Base-by-base conservation (phyloP, 2,329 filamentous ascomycete species). In the Albophoma yamanashiensis region DNA sequence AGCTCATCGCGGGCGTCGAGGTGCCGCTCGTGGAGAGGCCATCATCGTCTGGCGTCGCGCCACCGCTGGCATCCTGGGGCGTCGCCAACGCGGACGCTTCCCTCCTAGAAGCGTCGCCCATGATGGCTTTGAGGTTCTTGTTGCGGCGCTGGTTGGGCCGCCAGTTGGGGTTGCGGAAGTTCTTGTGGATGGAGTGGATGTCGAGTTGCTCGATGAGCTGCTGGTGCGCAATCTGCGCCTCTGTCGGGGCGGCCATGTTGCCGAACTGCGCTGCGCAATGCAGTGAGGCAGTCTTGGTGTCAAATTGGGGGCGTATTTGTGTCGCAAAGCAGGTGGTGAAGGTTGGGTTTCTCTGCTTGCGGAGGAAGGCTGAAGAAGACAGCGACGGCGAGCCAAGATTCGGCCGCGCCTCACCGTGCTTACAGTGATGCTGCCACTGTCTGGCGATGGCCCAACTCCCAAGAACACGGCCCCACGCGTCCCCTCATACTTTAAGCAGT, bases 71-170 rank as follows among this genome's bases (percentile, higher is more conserved):
- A 72, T 91, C 89, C 71, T 90, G 88, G 0, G 91, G 82, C 1
- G 84, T 96, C 20, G 89, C 91, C 69, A 92, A 81, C 42, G 90
- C 82, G 4, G 92, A 96, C n/a, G 91, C 91, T 78, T 97, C 93
- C 70, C 89, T 91, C 67, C 91, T 88, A 27, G 89, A 85, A 15
- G 89, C 90, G 69, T 99, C 94, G 62, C 91, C 89, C 62, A 99
- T 82, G 63, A 99, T 94, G 68, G 96, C 91, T 76, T 97, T 97
- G 75, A 97, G 88, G 75, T 96, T 97, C 80, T 99, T 99, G 84
- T 99, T 99, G 75, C 94, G 91, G 58, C 94, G 92, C 74, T 92
- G 89, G 65, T 93, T 91, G 20, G 94, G 91, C 70, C 90, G 92
- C 94, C 94, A 99, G 72, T 85, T 78, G 3, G 89, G 80, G 71